These are phyloP conservation scores for Hyphopichia wangnamkhiaoensis DNA, from an alignment of 1,139 yeast genomes.

Conservation along the genomic window DNA sequence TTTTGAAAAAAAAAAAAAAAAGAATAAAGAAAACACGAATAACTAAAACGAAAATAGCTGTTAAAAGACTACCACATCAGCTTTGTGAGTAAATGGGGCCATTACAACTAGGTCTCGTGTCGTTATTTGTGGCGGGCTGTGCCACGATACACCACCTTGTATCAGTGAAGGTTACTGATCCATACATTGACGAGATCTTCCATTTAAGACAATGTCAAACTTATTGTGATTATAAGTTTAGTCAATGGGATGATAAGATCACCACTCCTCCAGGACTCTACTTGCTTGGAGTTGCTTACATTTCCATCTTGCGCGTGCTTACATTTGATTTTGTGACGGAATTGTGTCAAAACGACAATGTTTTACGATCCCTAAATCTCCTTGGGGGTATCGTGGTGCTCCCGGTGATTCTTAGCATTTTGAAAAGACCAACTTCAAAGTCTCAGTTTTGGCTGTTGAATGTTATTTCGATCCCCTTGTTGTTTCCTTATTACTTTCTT, in stretches of 20 bases:
- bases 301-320: conserved; percentile 10
- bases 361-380: conserved; percentile 60
- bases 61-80: too few species aligned
- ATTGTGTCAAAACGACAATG: conserved; percentile 34
- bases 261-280: conserved; percentile 98
- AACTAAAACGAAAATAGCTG: too few species aligned
- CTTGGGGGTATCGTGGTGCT: conserved; percentile 61
- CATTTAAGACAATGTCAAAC: conserved; percentile 78
- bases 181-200: conserved; percentile 76
- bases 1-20: neutral
- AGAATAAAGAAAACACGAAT: too few species aligned
- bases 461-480: conserved; percentile 63
- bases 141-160: conserved; percentile 17
- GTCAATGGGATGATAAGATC: conserved; percentile 63
- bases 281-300: conserved; percentile 55
- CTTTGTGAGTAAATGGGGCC: too few species aligned
- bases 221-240: conserved; percentile 63
- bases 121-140: conserved; percentile 16
- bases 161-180: conserved; percentile 29
- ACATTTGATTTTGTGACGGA: neutral
- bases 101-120: neutral
- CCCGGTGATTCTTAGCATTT: conserved; percentile 21
- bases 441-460: conserved; percentile 50
- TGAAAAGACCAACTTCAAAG: conserved; percentile 24
- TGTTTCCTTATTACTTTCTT: conserved; percentile 69